Base-by-base conservation (phyloP, 208 protist genomes). In the Trypanosoma cruzi region DNA sequence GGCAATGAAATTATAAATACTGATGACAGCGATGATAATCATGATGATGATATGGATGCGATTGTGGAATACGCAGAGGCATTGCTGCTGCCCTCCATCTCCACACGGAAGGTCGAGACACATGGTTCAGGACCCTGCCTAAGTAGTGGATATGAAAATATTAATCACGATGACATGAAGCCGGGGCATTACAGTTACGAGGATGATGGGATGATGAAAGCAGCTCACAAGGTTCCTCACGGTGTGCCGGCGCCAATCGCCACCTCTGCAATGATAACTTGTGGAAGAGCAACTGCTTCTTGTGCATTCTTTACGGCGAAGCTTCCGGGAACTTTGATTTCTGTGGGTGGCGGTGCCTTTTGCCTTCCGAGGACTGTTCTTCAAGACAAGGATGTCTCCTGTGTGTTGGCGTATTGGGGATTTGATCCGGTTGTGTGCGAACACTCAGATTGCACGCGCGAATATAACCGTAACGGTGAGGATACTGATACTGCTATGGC, bases 51-150 rank as follows among this genome's bases (percentile, higher is more conserved):
- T 22, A n/a, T 68, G 49, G 28, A 48, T 58, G 46, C 48, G 6
- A 31, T 68, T 68, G 48, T 68, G 14, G 50, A 59, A 10, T 68
- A 58, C 36, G 50, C 63, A 5, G 63, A 68, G 34, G 29, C 48
- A 11, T 40, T 68, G 14, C 32, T 68, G 24, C 22, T 68, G 46
- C 63, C 63, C 16, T 26, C 50, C 8, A 8, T 52, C 22, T 18
- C 36, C 6, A 4, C 18, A 14, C 7, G 20, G 8, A 8, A 16
- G 20, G 24, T 40, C 20, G 37, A 7, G 1, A 40, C 31, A 8
- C 26, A 7, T 20, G 29, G 1, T 11, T 10, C 31, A 1, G 24
- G 2, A 28, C 20, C 26, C 29, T 32, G 7, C 29, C 2, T 5
- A 10, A 31, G 54, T 28, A 13, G 7, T 8, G 54, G 20, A 20